Percentiles rank a stretch among this genome's conserved stretches.
phyloP scores from a whole-genome alignment of 1,284 basidiomycete genomes.

The Sporisorium iseilematis-ciliati region DNA sequence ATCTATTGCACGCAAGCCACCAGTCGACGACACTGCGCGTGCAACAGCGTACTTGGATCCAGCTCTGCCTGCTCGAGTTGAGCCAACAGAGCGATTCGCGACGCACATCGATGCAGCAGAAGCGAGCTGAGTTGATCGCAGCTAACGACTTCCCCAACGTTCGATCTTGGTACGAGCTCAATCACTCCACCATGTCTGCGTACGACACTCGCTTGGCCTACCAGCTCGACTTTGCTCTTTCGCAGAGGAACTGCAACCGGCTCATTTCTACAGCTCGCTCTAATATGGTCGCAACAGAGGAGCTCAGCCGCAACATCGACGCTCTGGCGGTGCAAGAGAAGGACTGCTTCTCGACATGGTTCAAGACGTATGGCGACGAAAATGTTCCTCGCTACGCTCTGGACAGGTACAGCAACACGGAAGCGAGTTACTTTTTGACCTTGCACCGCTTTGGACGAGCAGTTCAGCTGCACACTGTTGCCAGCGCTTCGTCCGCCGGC shows the following conservation, averaged over 20 bases:
- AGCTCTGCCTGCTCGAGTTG: constrained; percentile 40
- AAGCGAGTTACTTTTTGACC: constrained; percentile 19
- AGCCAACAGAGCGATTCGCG: constrained; percentile 27
- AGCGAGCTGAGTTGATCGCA: constrained; percentile 25
- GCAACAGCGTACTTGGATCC: constrained; percentile 50
- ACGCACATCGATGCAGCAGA: constrained; percentile 6
- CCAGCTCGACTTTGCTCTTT: constrained; percentile 35
- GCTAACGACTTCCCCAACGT: constrained; percentile 24
- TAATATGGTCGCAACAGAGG: constrained; percentile 1
- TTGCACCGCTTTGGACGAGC: constrained; percentile 25
- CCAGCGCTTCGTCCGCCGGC: not conserved
- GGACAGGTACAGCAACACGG: constrained; percentile 32
- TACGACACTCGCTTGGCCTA: constrained; percentile 39
- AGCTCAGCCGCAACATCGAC: constrained; percentile 14
- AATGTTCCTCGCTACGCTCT: constrained; percentile 26
- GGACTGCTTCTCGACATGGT: constrained; percentile 26
- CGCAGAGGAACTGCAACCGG: constrained; percentile 22
- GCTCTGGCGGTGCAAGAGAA: constrained; percentile 15
- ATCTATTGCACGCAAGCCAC: constrained; percentile 15
- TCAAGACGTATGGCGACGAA: constrained; percentile 33
- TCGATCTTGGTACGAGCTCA: constrained; percentile 29
- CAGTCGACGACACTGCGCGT: constrained; percentile 18
- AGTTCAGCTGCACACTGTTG: constrained; percentile 9
- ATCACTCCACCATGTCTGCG: constrained; percentile 22
- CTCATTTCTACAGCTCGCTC: constrained; percentile 2